Evolutionary conservation across 768 basidiomycete genomes (phyloP).

Genomic region (Termitomyces eurrhizus): DNA sequence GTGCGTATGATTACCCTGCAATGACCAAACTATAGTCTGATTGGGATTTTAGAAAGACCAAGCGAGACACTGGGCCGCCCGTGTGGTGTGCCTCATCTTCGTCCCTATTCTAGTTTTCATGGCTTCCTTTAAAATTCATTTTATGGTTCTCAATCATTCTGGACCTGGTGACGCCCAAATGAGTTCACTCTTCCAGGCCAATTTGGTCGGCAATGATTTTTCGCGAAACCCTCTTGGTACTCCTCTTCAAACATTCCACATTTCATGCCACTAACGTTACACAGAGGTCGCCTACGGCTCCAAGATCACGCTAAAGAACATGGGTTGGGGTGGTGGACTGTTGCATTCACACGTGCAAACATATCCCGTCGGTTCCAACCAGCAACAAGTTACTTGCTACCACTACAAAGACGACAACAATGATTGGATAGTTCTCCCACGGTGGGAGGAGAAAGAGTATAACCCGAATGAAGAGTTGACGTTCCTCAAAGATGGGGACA

Average conservation of each 20-base stretch:
- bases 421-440: slow-evolving; percentile 77
- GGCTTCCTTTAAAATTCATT: slow-evolving; percentile 94
- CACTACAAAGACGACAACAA: slow-evolving; percentile 99
- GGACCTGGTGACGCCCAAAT: slow-evolving; percentile 98
- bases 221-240: slow-evolving; percentile 81
- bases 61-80: slow-evolving; percentile 85
- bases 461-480: slow-evolving; percentile 64
- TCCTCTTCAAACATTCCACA: slow-evolving; percentile 11
- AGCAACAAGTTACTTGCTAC: slow-evolving; percentile 98
- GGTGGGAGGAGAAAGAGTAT: slow-evolving; percentile 71
- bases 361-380: slow-evolving; percentile 85
- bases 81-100: slow-evolving; percentile 80
- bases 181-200: slow-evolving; percentile 98
- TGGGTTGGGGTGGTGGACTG: slow-evolving; percentile 96
- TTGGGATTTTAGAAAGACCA: slow-evolving; percentile 65
- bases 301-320: slow-evolving; percentile 90
- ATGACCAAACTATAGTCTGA: not conserved
- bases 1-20: slow-evolving; percentile 42
- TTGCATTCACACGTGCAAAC: slow-evolving; percentile 97
- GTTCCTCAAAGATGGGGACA: slow-evolving; percentile 73
- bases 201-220: slow-evolving; percentile 93
- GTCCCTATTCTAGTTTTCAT: slow-evolving; percentile 92
- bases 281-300: slow-evolving; percentile 88
- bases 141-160: slow-evolving; percentile 88
- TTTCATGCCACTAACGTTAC: not conserved